These are phyloP conservation scores for Chlamydomonas incerta DNA, from an alignment of 139 green algal genomes.

Conservation along the genomic window DNA sequence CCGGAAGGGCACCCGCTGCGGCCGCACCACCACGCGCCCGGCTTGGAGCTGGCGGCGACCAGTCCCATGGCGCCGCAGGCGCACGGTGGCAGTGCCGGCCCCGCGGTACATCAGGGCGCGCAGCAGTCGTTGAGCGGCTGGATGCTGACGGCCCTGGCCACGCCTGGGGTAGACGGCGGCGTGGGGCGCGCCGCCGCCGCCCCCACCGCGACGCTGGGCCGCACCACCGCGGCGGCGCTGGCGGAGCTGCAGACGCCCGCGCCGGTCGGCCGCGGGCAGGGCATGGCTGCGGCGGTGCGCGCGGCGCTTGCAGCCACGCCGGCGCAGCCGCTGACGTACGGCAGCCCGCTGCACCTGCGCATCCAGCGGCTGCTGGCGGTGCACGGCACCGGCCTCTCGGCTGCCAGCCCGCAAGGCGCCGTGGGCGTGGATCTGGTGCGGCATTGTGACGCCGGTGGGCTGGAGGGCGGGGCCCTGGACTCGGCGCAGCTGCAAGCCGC, in stretches of 20 bases:
- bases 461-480: background rate
- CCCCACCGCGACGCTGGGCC: too few species aligned
- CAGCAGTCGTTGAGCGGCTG: background rate
- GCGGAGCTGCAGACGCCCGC: background rate
- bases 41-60: background rate
- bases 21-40: background rate
- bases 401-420: background rate
- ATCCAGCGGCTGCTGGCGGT: constrained; percentile 14
- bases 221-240: background rate
- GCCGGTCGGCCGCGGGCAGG: background rate
- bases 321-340: constrained; percentile 1
- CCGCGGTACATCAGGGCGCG: background rate
- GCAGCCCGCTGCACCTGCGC: background rate
- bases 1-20: background rate
- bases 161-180: background rate
- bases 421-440: background rate
- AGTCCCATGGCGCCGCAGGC: background rate
- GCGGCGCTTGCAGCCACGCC: background rate
- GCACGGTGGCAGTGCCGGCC: background rate
- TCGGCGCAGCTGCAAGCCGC: background rate
- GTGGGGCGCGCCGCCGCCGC: background rate
- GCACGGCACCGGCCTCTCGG: background rate
- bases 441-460: background rate
- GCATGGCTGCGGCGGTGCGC: background rate
- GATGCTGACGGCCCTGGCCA: constrained; percentile 10